Conservation (phyloP, 1,284 basidiomycete species). For the Anthracocystis walkeri region DNA sequence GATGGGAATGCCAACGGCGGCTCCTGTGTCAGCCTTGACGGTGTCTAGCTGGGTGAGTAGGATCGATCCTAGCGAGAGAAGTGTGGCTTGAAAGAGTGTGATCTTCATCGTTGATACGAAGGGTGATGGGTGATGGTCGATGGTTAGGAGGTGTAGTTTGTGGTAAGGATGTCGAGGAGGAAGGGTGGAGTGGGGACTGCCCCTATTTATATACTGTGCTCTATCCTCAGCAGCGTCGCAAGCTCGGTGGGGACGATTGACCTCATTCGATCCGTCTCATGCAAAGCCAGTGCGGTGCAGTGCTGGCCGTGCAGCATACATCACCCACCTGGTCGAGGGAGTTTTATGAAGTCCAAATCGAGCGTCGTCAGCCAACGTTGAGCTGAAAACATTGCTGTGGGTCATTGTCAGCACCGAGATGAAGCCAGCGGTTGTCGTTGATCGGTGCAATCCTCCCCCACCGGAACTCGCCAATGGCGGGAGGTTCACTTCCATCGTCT, state of each 20-base stretch:
- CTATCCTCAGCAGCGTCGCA: neutral
- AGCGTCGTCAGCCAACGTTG: neutral
- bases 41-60: neutral
- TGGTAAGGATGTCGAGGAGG: neutral
- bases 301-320: neutral
- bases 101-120: neutral
- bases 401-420: neutral
- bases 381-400: neutral
- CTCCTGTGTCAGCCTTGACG: neutral
- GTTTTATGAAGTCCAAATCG: neutral
- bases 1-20: slow-evolving; percentile 4
- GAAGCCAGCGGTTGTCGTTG: neutral
- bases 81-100: neutral
- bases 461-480: neutral
- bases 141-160: neutral
- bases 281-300: neutral
- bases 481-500: neutral
- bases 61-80: neutral
- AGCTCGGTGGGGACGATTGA: neutral
- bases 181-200: neutral
- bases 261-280: neutral
- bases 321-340: neutral
- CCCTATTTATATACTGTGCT: slow-evolving; percentile 1
- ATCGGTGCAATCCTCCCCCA: neutral
- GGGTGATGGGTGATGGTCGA: no score